Percentiles rank a stretch among this genome's conserved stretches.
Conservation (phyloP, 352 stramenopile species). For the Globisporangium sylvaticum region DNA sequence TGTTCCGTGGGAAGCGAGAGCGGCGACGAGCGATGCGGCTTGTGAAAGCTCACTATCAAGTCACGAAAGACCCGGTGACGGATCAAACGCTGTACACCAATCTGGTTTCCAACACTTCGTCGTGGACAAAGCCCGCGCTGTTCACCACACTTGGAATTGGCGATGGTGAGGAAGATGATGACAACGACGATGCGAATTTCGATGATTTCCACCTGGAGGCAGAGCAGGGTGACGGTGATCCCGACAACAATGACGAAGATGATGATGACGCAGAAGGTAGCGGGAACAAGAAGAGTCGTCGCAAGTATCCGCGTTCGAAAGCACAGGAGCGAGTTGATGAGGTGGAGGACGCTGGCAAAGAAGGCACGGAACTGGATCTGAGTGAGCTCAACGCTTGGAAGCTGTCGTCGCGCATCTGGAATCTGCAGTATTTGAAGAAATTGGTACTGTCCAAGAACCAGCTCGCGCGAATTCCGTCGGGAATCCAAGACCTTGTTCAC, state of each 20-base stretch:
- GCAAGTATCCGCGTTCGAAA: slow-evolving; percentile 48
- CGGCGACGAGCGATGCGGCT: slow-evolving; percentile 29
- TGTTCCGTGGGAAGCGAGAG: slow-evolving; percentile 32
- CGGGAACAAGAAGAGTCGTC: slow-evolving; percentile 2
- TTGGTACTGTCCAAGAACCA: slow-evolving; percentile 50
- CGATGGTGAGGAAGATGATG: slow-evolving; percentile 16
- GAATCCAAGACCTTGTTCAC: slow-evolving; percentile 59
- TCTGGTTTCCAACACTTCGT: slow-evolving; percentile 28
- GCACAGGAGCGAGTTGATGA: slow-evolving; percentile 52
- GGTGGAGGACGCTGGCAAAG: slow-evolving; percentile 33
- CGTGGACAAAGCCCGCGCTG: slow-evolving; percentile 35
- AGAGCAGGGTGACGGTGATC: slow-evolving; percentile 22
- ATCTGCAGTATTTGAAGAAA: slow-evolving; percentile 38
- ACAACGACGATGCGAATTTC: slow-evolving; percentile 12
- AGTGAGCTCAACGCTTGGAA: slow-evolving; percentile 45
- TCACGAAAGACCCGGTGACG: slow-evolving; percentile 29
- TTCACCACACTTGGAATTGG: slow-evolving; percentile 29
- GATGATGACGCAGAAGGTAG: slow-evolving; percentile 17
- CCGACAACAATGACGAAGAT: slow-evolving; percentile 8
- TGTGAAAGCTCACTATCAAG: slow-evolving; percentile 33
- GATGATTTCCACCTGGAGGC: slow-evolving; percentile 14
- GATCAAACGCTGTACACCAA: slow-evolving; percentile 49
- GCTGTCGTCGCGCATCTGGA: slow-evolving; percentile 69
- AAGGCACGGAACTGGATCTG: slow-evolving; percentile 35
- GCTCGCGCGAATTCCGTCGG: slow-evolving; percentile 58